Conservation (phyloP, 768 basidiomycete genomes). For the Leccinum variicolor region DNA sequence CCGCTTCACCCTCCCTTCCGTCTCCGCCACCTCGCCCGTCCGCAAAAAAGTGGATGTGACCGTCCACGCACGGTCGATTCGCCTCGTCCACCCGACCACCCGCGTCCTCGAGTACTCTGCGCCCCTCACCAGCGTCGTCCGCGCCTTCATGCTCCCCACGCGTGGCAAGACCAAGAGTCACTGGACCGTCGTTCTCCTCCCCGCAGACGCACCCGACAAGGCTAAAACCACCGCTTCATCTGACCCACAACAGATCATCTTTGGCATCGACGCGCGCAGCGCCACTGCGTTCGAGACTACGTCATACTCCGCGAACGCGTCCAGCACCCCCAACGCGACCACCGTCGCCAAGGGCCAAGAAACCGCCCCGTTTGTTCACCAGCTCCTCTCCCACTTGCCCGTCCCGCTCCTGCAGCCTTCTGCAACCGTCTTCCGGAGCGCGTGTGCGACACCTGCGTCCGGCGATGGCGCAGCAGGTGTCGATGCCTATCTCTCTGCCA, state of each 20-base stretch:
- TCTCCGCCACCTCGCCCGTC: constrained; percentile 70
- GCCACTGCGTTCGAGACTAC: constrained; percentile 45
- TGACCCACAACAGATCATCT: constrained; percentile 53
- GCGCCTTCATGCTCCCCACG: constrained; percentile 72
- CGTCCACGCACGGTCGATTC: constrained; percentile 48
- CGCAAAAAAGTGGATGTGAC: constrained; percentile 74
- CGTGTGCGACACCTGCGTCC: constrained; percentile 34
- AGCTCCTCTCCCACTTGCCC: constrained; percentile 50
- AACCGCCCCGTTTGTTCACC: constrained; percentile 46
- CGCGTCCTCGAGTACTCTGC: constrained; percentile 48
- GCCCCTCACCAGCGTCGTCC: constrained; percentile 47
- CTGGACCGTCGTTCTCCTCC: constrained; percentile 67
- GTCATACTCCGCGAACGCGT: constrained; percentile 23
- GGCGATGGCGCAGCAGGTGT: constrained; percentile 54
- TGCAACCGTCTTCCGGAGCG: constrained; percentile 53
- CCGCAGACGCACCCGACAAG: constrained; percentile 51
- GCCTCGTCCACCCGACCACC: constrained; percentile 49
- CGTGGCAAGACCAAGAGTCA: constrained; percentile 69
- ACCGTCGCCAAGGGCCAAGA: constrained; percentile 48
- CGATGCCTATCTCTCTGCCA: constrained; percentile 70
- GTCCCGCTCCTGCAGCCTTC: constrained; percentile 47
- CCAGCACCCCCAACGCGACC: constrained; percentile 22
- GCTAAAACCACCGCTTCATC: constrained; percentile 35
- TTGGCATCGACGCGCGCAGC: constrained; percentile 63
- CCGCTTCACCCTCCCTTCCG: constrained; percentile 55